These are phyloP conservation scores for Themeda triandra DNA, from an alignment of 176 grass and related monocot genomes.

Conservation along the genomic window DNA sequence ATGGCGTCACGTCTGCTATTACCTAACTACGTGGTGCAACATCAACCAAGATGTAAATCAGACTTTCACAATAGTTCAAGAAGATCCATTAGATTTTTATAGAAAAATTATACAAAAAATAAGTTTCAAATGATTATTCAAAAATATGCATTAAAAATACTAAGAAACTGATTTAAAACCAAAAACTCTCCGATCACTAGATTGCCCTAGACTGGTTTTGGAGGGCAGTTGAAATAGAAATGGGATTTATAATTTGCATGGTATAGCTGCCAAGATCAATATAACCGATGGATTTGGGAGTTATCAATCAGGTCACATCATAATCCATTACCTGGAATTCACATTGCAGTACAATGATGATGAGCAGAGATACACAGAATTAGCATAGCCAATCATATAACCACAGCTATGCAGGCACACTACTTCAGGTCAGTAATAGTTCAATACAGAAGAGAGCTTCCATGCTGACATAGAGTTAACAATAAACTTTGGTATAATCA, in stretches of 20 bases:
- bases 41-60: no score
- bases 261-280: not conserved
- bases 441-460: conserved; percentile 16
- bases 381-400: conserved; percentile 33
- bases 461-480: not conserved
- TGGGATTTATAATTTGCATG: not conserved
- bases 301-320: not conserved
- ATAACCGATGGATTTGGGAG: not conserved
- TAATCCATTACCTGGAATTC: not conserved
- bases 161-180: not conserved
- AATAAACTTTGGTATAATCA: conserved; percentile 16
- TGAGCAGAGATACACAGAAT: not conserved
- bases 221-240: not conserved
- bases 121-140: no score
- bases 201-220: not conserved
- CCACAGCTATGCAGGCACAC: conserved; percentile 21
- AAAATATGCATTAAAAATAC: no score
- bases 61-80: no score
- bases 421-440: conserved; percentile 17
- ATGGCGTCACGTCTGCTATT: no score
- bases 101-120: no score
- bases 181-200: not conserved
- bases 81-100: no score
- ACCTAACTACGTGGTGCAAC: no score
- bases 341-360: not conserved